Evolutionary conservation across 169 alveolate genomes (phyloP).

Genomic region (Theileria parva): DNA sequence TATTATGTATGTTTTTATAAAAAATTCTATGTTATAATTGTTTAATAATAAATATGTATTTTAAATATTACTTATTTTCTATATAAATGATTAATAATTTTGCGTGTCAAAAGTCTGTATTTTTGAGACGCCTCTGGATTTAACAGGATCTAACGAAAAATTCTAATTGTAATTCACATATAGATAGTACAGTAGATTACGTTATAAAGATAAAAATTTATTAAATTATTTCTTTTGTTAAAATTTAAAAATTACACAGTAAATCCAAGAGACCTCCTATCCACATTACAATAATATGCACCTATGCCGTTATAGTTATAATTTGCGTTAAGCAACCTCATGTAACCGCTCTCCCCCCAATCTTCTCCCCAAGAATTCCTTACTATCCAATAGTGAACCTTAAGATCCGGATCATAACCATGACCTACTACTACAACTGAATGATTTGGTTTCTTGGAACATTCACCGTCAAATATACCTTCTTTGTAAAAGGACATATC

Average conservation of each 20-base stretch:
- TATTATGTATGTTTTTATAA: background rate
- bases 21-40: too few species aligned
- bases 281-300: background rate
- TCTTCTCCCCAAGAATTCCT: constrained; percentile 83
- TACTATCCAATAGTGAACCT: constrained; percentile 73
- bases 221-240: too few species aligned
- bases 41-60: too few species aligned
- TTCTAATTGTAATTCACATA: background rate
- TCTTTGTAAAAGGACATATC: constrained; percentile 78
- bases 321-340: constrained; percentile 50
- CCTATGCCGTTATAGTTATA: background rate
- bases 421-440: constrained; percentile 79
- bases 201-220: background rate
- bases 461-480: constrained; percentile 70
- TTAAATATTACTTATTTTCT: background rate
- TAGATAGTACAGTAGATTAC: too few species aligned
- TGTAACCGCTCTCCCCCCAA: constrained; percentile 85
- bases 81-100: too few species aligned
- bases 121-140: background rate
- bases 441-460: constrained; percentile 65
- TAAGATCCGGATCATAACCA: constrained; percentile 52
- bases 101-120: background rate
- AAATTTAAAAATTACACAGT: background rate
- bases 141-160: background rate
- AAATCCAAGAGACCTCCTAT: background rate